Conservation (phyloP, 208 protist species). For the Herpetomonas muscarum region DNA sequence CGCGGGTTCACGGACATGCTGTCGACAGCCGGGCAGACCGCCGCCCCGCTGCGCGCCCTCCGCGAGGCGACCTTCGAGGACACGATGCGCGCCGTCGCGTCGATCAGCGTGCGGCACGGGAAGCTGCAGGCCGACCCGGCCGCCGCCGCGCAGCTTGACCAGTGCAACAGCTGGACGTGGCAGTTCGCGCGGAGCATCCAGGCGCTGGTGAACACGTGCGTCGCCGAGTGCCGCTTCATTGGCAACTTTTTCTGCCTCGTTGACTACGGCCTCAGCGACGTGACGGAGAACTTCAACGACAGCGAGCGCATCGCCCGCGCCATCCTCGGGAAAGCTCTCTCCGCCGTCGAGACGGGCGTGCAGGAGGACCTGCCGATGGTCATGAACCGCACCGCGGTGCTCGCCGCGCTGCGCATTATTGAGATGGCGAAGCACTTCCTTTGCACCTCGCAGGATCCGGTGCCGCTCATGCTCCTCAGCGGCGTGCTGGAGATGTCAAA, state of each 20-base stretch:
- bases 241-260: conserved; percentile 71
- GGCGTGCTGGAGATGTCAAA: conserved; percentile 73
- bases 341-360: conserved; percentile 30
- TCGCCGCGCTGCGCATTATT: conserved; percentile 63
- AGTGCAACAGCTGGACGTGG: conserved; percentile 64
- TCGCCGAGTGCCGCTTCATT: conserved; percentile 75
- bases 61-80: conserved; percentile 58
- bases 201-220: conserved; percentile 47
- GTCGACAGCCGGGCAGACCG: conserved; percentile 5
- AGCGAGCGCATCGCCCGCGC: conserved; percentile 50
- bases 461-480: conserved; percentile 79
- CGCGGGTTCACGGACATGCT: conserved; percentile 25
- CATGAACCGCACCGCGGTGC: conserved; percentile 39
- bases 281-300: conserved; percentile 35
- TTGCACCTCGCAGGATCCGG: conserved; percentile 70
- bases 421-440: conserved; percentile 74
- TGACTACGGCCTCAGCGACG: conserved; percentile 26
- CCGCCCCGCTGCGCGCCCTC: conserved; percentile 22
- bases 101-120: conserved; percentile 41
- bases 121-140: conserved; percentile 36
- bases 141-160: conserved; percentile 28
- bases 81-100: conserved; percentile 37
- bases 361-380: conserved; percentile 45
- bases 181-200: conserved; percentile 50
- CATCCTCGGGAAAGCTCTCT: conserved; percentile 44